Base-by-base conservation (phyloP, 768 basidiomycete species). In the Lenzites betulinus region DNA sequence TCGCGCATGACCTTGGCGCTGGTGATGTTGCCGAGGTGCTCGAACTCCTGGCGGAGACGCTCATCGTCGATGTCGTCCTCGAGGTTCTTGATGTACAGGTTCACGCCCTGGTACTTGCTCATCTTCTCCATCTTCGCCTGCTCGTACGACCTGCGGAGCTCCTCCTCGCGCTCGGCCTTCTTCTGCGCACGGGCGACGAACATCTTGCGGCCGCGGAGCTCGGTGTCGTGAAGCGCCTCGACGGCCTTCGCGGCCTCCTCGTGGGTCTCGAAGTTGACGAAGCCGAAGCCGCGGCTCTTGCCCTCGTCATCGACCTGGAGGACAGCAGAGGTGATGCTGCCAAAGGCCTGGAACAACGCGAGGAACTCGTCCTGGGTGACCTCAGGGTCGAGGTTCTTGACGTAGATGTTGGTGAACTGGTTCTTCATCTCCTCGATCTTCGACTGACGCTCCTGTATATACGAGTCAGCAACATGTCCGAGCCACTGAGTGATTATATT, bases 1-100 rank as follows among this genome's bases (percentile, higher is more conserved):
- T 98, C 96, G 66, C 91, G 88, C 97, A 99, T 99, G 74, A 99
- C 91, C 82, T 97, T 98, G 84, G 92, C 95, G 73, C 93, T 96
- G 65, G 96, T 99, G 79, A 99, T 95, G 64, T 92, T 85, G 53
- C 97, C 97, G 75, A 93, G 98, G 15, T 93, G 87, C 77, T 98
- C 95, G 71, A 99, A 99, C 77, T 98, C 97, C 66, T 84, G 80
- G 63, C 95, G 92, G 69, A 99, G 89, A 76, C 95, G 95, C 60
- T 99, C 97, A 70, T 99, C 97, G 71, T 98, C 94, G 58, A 97
- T 83, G 68, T 97, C 95, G 74, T 98, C 96, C 76, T 98, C 96
- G 75, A 99, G 78, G 80, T 99, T 99, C 86, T 98, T 99, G 87
- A 98, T 89, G 81, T 98, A 99, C 58, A 99, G 83, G 81, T 99